These are phyloP conservation scores for Neurospora intermedia DNA, from an alignment of 495 filamentous ascomycete genomes.

Conservation along the genomic window DNA sequence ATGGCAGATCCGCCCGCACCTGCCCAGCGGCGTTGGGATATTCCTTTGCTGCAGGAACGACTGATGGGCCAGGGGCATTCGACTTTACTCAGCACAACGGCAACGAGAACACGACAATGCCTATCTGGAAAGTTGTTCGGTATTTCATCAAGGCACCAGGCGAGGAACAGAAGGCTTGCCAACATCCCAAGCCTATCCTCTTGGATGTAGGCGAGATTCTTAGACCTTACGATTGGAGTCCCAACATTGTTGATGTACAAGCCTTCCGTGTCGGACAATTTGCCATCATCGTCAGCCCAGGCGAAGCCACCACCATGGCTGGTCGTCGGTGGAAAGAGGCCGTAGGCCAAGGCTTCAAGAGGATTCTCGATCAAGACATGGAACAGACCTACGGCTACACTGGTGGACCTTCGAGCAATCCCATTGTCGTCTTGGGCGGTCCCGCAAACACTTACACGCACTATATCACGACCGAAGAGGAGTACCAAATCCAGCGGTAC, in stretches of 20 bases:
- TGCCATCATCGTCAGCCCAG: conserved; percentile 75
- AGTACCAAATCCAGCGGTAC: conserved; percentile 84
- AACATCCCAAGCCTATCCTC: conserved; percentile 76
- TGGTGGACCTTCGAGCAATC: conserved; percentile 14
- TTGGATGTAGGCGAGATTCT: conserved; percentile 78
- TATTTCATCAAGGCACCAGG: conserved; percentile 61
- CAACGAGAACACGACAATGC: conserved; percentile 62
- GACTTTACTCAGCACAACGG: conserved; percentile 87
- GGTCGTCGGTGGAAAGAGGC: conserved; percentile 84
- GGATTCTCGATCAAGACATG: neutral
- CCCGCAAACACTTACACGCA: conserved; percentile 95
- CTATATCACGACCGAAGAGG: conserved; percentile 88
- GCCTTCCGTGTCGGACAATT: conserved; percentile 80
- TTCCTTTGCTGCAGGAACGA: conserved; percentile 89
- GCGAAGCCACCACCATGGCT: conserved; percentile 93
- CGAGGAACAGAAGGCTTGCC: conserved; percentile 64
- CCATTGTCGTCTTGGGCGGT: conserved; percentile 79
- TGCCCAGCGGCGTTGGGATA: conserved; percentile 91
- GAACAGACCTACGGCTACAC: neutral
- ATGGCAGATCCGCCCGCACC: conserved; percentile 60
- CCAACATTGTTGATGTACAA: conserved; percentile 91
- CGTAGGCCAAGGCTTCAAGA: conserved; percentile 30
- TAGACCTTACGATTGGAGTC: conserved; percentile 77
- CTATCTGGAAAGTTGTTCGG: conserved; percentile 71
- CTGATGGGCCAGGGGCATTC: conserved; percentile 85